phyloP scores from a whole-genome alignment of 169 alveolate genomes.

The Plasmodium ovale region DNA sequence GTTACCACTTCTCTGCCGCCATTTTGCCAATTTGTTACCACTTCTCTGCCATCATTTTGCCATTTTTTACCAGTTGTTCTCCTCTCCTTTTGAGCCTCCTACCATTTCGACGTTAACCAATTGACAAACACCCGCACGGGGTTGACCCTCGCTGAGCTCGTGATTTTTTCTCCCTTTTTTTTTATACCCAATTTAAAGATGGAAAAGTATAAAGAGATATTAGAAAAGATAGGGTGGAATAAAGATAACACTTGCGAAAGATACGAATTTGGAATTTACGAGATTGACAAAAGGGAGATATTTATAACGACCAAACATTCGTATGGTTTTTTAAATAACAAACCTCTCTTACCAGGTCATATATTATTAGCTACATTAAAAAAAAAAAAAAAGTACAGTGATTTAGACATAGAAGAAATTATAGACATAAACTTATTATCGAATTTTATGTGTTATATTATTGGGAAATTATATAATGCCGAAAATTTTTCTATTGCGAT shows the following conservation, averaged over 20 bases:
- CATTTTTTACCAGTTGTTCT: too few relatives aligned
- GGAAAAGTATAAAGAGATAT: conserved; percentile 65
- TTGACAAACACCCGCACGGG: too few relatives aligned
- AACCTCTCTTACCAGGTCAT: conserved; percentile 86
- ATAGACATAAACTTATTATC: conserved; percentile 63
- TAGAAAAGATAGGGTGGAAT: conserved; percentile 34
- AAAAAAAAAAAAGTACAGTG: conserved; percentile 65
- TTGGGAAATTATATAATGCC: conserved; percentile 47
- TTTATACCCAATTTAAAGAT: too few relatives aligned
- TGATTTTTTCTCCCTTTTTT: background rate
- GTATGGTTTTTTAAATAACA: conserved; percentile 83
- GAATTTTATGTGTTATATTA: conserved; percentile 69
- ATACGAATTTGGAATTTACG: conserved; percentile 78
- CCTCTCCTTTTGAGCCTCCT: too few relatives aligned
- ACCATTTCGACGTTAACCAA: too few relatives aligned
- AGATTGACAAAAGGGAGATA: conserved; percentile 78
- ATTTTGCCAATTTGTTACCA: too few relatives aligned
- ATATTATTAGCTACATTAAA: conserved; percentile 82
- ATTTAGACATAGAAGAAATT: conserved; percentile 66
- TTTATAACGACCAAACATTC: conserved; percentile 78
- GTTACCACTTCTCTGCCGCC: too few relatives aligned
- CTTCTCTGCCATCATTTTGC: too few relatives aligned
- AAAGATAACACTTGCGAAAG: conserved; percentile 55
- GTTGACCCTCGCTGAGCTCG: background rate
- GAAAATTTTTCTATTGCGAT: conserved; percentile 37